Evolutionary conservation across 768 basidiomycete species (phyloP).

Genomic region (Punctularia strigosozonata): DNA sequence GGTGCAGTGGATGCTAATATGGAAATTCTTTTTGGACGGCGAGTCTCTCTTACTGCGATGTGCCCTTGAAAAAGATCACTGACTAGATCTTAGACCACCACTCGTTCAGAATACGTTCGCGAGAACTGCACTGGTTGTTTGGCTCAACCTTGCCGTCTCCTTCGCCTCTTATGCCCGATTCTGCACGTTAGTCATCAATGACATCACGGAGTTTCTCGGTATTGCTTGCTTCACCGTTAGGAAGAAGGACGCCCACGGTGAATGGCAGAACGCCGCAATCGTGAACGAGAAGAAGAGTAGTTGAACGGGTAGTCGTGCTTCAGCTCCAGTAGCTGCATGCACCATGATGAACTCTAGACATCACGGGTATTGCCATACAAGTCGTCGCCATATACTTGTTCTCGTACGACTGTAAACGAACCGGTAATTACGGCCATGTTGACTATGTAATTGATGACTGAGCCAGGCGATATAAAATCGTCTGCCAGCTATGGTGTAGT

Average conservation of each 20-base stretch:
- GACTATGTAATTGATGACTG: no score
- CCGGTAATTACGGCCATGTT: no score
- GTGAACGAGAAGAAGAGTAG: conserved; percentile 2
- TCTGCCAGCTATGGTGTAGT: no score
- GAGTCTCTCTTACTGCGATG: conserved; percentile 13
- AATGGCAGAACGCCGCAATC: conserved; percentile 34
- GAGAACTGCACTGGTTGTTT: conserved; percentile 61
- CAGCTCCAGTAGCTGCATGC: background rate
- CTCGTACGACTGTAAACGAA: no score
- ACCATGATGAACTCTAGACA: no score
- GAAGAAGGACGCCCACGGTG: conserved; percentile 64
- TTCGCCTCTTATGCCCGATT: conserved; percentile 65
- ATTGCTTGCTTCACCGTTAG: conserved; percentile 92
- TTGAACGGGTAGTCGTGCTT: background rate
- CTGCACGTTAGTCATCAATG: conserved; percentile 68
- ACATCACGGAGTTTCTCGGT: conserved; percentile 86
- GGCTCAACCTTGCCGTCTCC: conserved; percentile 55
- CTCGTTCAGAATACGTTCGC: conserved; percentile 60
- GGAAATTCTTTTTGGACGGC: conserved; percentile 57
- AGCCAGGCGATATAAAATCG: no score
- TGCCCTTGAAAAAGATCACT: background rate
- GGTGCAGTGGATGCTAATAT: conserved; percentile 80
- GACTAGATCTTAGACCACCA: conserved; percentile 32
- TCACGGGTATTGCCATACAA: no score
- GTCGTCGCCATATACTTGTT: no score